phyloP scores from a whole-genome alignment of 106 monocot species.

The Dendrobium officinale region DNA sequence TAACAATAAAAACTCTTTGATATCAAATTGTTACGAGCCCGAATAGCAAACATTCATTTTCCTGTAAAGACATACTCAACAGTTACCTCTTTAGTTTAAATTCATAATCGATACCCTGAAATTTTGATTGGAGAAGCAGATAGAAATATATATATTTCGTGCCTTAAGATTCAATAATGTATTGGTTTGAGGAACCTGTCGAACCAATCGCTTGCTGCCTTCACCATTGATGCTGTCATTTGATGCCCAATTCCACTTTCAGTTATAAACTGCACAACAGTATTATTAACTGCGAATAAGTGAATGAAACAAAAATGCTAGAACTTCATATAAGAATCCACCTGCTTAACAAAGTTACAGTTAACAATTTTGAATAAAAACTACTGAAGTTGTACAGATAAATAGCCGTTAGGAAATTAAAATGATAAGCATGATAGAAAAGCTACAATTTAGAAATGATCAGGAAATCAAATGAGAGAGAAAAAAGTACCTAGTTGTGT shows the following conservation, averaged over 20 bases:
- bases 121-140: not conserved
- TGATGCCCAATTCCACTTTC: conserved; percentile 69
- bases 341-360: not conserved
- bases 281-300: not conserved
- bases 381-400: not conserved
- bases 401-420: not conserved
- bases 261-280: conserved; percentile 51
- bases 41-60: not conserved
- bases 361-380: not conserved
- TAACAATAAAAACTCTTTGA: not conserved
- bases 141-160: not conserved
- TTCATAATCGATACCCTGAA: not conserved
- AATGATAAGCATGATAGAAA: not conserved
- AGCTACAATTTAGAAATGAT: not conserved
- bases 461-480: not conserved
- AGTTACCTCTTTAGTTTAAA: not conserved
- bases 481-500: not conserved
- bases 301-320: not conserved
- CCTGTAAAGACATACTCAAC: not conserved
- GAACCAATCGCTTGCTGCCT: conserved; percentile 79
- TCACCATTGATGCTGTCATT: conserved; percentile 83
- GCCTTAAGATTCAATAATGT: not conserved
- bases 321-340: no score
- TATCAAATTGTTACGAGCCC: not conserved
- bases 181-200: conserved; percentile 52